Percentiles rank a stretch among this genome's conserved stretches.
phyloP scores from a whole-genome alignment of 2,329 filamentous ascomycete genomes.

The Bipolaris zeicola region DNA sequence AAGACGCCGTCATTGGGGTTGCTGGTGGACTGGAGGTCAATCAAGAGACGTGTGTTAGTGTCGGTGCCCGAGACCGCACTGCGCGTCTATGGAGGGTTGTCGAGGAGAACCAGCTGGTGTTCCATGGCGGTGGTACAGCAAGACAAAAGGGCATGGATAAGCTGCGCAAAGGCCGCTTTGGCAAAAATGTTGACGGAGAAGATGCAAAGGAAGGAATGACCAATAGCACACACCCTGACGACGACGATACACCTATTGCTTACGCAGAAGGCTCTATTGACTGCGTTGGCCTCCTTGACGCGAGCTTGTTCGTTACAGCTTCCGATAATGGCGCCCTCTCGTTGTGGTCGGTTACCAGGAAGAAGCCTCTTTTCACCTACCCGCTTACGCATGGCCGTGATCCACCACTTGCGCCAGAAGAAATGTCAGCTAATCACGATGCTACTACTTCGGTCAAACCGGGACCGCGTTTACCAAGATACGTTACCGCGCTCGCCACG shows the following conservation, averaged over 20 bases:
- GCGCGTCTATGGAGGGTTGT: slow-evolving; percentile 94
- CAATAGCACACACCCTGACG: slow-evolving; percentile 46
- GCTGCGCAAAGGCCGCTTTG: slow-evolving; percentile 43
- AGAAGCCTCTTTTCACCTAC: slow-evolving; percentile 86
- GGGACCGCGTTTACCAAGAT: slow-evolving; percentile 70
- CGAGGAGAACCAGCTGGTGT: slow-evolving; percentile 94
- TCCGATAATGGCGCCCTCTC: slow-evolving; percentile 87
- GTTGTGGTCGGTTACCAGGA: slow-evolving; percentile 89
- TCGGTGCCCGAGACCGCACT: slow-evolving; percentile 88
- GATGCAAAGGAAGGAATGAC: slow-evolving; percentile 56
- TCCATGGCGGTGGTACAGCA: slow-evolving; percentile 75
- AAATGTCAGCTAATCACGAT: slow-evolving; percentile 69
- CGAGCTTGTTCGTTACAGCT: slow-evolving; percentile 87
- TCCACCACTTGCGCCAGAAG: slow-evolving; percentile 67
- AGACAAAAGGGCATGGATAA: slow-evolving; percentile 48
- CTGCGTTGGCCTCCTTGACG: slow-evolving; percentile 86
- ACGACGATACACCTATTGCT: slow-evolving; percentile 48
- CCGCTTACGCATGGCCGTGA: slow-evolving; percentile 86
- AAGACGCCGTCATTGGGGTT: slow-evolving; percentile 85
- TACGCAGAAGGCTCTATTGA: slow-evolving; percentile 86
- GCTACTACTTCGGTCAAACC: slow-evolving; percentile 58
- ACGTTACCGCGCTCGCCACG: slow-evolving; percentile 86
- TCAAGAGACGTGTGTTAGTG: slow-evolving; percentile 87
- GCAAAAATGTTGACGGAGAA: slow-evolving; percentile 34
- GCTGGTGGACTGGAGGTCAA: slow-evolving; percentile 64